A percentile compares a stretch with the other conserved stretches of the same genome.
Conservation (phyloP, 2,329 filamentous ascomycete genomes). For the Periconia sp. region DNA sequence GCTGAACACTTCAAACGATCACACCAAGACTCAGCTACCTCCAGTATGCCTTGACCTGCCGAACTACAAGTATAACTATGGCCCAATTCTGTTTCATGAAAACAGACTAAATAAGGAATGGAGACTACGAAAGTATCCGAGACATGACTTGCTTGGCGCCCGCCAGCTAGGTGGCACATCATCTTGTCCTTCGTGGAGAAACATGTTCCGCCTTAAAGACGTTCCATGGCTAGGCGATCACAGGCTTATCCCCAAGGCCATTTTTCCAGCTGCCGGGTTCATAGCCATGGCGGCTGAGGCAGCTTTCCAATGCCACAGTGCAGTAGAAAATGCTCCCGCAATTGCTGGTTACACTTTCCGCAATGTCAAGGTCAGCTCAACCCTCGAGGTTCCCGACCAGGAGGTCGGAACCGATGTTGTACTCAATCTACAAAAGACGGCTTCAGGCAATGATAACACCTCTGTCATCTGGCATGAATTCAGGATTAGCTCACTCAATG, state of each 20-base stretch:
- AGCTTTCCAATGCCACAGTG: constrained; percentile 1
- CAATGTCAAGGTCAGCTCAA: constrained; percentile 25
- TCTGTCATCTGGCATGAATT: constrained; percentile 31
- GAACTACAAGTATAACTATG: constrained; percentile 25
- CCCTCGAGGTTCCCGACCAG: not conserved
- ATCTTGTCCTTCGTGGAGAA: not conserved
- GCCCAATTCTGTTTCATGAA: constrained; percentile 18
- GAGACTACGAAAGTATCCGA: constrained; percentile 8
- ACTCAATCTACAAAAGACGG: too few relatives aligned
- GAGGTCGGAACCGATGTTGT: not conserved
- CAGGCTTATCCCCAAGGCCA: constrained; percentile 24
- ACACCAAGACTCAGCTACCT: too few relatives aligned
- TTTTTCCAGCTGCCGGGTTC: constrained; percentile 55
- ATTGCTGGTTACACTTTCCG: constrained; percentile 16
- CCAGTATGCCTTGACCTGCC: constrained; percentile 23
- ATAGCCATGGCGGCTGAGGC: constrained; percentile 54
- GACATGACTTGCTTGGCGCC: constrained; percentile 27
- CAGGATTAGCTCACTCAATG: constrained; percentile 18
- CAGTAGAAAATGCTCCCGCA: not conserved
- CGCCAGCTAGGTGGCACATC: not conserved
- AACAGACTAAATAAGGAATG: constrained; percentile 18
- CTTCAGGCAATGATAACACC: too few relatives aligned
- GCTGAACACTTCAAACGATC: constrained; percentile 23
- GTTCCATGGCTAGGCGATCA: constrained; percentile 55
- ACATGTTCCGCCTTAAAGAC: constrained; percentile 39